Evolutionary conservation across 2,329 filamentous ascomycete species (phyloP).

Genomic region (Phialophora expanda): DNA sequence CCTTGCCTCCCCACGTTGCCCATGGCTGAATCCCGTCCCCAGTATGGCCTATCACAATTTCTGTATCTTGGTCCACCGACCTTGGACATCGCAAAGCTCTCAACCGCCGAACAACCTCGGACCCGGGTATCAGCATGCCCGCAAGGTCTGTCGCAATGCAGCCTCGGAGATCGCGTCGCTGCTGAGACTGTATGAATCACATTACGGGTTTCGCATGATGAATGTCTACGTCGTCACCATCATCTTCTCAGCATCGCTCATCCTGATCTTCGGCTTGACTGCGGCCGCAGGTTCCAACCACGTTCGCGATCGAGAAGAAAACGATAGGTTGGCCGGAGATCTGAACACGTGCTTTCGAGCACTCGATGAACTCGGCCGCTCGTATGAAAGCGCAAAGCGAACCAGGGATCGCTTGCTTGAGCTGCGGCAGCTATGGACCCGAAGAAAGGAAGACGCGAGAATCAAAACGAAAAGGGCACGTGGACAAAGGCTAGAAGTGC

Average conservation of each 20-base stretch:
- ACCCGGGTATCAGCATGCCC: conserved; percentile 3
- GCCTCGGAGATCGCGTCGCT: conserved; percentile 4
- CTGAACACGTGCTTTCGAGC: conserved; percentile 5
- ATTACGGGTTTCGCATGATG: not conserved
- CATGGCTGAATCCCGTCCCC: not conserved
- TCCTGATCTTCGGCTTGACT: conserved; percentile 3
- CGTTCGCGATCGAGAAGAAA: not conserved
- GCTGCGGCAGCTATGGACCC: not conserved
- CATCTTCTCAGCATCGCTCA: conserved; percentile 2
- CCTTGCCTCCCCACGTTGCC: not conserved
- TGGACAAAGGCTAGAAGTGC: not conserved
- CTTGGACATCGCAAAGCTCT: conserved; percentile 2
- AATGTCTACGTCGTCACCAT: conserved; percentile 8
- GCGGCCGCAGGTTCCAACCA: not conserved
- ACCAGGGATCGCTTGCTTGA: not conserved
- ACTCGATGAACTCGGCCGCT: not conserved
- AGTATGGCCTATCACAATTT: conserved; percentile 7
- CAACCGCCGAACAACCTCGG: not conserved
- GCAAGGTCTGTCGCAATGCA: not conserved
- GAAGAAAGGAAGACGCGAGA: not conserved
- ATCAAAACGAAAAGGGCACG: not conserved
- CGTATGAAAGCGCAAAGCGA: not conserved
- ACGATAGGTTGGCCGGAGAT: conserved; percentile 1
- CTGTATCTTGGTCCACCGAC: conserved; percentile 2
- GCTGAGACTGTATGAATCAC: not conserved